Evolutionary conservation across 2,329 filamentous ascomycete genomes (phyloP).

Genomic region (Alternaria tenuissima): DNA sequence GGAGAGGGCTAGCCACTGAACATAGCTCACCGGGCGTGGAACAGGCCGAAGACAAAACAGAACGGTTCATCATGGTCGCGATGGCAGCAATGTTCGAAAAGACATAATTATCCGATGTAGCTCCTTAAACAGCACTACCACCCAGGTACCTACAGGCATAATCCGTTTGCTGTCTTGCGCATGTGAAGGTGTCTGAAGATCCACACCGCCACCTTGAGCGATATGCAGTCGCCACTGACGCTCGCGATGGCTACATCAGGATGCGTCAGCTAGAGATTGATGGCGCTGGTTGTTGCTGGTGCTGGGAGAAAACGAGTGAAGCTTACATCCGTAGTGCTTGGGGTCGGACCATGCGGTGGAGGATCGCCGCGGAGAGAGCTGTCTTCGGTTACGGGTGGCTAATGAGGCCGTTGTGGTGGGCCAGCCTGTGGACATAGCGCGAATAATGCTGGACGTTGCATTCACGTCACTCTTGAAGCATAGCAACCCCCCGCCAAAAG

Average conservation of each 20-base stretch:
- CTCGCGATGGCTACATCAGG: background rate
- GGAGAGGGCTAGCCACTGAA: background rate
- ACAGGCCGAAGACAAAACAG: background rate
- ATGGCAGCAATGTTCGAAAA: background rate
- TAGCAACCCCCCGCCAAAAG: background rate
- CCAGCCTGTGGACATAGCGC: constrained; percentile 3
- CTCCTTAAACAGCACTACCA: background rate
- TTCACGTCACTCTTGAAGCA: constrained; percentile 17
- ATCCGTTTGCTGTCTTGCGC: background rate
- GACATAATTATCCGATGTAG: background rate
- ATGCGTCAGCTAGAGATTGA: background rate
- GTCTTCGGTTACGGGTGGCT: constrained; percentile 16
- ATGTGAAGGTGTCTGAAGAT: too few species aligned
- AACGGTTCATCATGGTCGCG: background rate
- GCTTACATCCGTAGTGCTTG: background rate
- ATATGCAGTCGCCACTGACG: background rate
- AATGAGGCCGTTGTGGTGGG: constrained; percentile 5
- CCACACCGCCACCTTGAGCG: background rate
- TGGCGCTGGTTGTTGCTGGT: background rate
- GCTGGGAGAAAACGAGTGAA: background rate
- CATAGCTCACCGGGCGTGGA: background rate
- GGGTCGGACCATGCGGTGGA: constrained; percentile 1
- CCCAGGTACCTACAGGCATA: background rate
- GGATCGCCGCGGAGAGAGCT: constrained; percentile 19
- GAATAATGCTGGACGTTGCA: constrained; percentile 8